These are phyloP conservation scores for Calonectria pseudoreteaudii DNA, from an alignment of 2,329 filamentous ascomycete species.

Conservation along the genomic window DNA sequence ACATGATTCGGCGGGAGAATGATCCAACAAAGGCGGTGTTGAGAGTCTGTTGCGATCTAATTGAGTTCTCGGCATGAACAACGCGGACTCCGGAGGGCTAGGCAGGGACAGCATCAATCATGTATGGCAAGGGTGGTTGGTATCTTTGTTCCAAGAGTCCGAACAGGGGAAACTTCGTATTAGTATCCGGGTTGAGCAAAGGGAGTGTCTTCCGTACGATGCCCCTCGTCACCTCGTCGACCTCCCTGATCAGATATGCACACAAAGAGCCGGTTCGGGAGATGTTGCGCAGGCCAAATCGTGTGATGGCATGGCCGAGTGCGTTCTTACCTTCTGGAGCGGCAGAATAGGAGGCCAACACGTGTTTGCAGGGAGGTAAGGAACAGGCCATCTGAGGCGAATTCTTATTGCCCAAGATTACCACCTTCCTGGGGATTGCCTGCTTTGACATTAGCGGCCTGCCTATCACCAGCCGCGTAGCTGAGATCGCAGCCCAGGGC, in stretches of 20 bases:
- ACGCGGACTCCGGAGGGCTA: slow-evolving; percentile 20
- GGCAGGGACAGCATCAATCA: slow-evolving; percentile 17
- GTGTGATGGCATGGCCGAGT: slow-evolving; percentile 29
- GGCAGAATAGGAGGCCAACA: slow-evolving; percentile 39
- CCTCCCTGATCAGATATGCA: slow-evolving; percentile 19
- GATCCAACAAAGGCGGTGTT: slow-evolving; percentile 42
- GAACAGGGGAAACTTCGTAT: slow-evolving; percentile 16
- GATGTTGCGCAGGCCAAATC: slow-evolving; percentile 30
- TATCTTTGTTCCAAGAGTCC: background rate
- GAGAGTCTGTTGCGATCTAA: slow-evolving; percentile 15
- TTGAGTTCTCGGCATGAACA: slow-evolving; percentile 21
- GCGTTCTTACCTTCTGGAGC: slow-evolving; percentile 22
- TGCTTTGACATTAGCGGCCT: slow-evolving; percentile 23
- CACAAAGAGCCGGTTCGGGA: slow-evolving; percentile 5
- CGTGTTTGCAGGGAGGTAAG: slow-evolving; percentile 34
- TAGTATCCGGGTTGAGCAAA: slow-evolving; percentile 24
- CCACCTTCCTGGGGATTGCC: slow-evolving; percentile 37
- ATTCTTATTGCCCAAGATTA: slow-evolving; percentile 39
- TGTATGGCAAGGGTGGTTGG: slow-evolving; percentile 1
- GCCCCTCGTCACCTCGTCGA: background rate
- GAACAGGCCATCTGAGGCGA: slow-evolving; percentile 32
- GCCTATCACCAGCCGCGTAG: slow-evolving; percentile 31
- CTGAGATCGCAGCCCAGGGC: slow-evolving; percentile 33
- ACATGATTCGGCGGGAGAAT: slow-evolving; percentile 28
- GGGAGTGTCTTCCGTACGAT: slow-evolving; percentile 10